phyloP scores from a whole-genome alignment of 2,329 filamentous ascomycete genomes.

The Neonectria coccinea region DNA sequence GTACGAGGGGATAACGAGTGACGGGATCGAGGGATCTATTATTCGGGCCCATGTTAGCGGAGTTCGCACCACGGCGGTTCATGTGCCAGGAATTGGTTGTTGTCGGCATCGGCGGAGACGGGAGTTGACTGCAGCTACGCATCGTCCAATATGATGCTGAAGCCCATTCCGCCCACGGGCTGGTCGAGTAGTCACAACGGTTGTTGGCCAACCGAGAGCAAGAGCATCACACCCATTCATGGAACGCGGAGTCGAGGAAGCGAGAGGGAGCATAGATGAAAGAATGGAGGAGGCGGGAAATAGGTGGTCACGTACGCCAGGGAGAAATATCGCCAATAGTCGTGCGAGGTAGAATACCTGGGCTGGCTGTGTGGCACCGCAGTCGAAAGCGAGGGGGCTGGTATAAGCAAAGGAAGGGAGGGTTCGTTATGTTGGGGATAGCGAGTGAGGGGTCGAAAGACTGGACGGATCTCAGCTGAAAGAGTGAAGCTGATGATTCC shows the following conservation, averaged over 20 bases:
- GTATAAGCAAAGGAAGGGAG: slow-evolving; percentile 37
- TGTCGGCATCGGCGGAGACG: slow-evolving; percentile 22
- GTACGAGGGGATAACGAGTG: slow-evolving; percentile 38
- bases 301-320: slow-evolving; percentile 45
- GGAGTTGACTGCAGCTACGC: slow-evolving; percentile 27
- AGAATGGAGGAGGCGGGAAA: slow-evolving; percentile 34
- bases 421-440: slow-evolving; percentile 15
- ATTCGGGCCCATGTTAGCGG: slow-evolving; percentile 38
- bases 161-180: slow-evolving; percentile 39
- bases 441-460: slow-evolving; percentile 44
- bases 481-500: slow-evolving; percentile 57
- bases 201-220: slow-evolving; percentile 9
- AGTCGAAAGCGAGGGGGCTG: slow-evolving; percentile 39
- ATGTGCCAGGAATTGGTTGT: slow-evolving; percentile 6
- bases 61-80: not conserved
- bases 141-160: slow-evolving; percentile 38
- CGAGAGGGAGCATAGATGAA: slow-evolving; percentile 28
- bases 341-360: slow-evolving; percentile 37
- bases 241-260: slow-evolving; percentile 37
- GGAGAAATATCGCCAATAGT: slow-evolving; percentile 48
- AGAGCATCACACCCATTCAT: slow-evolving; percentile 37
- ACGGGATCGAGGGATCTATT: slow-evolving; percentile 35
- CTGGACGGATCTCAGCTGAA: slow-evolving; percentile 56
- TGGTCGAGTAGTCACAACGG: slow-evolving; percentile 25
- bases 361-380: slow-evolving; percentile 29